phyloP scores from a whole-genome alignment of 257 asterid species.

The Nemophila menziesii region DNA sequence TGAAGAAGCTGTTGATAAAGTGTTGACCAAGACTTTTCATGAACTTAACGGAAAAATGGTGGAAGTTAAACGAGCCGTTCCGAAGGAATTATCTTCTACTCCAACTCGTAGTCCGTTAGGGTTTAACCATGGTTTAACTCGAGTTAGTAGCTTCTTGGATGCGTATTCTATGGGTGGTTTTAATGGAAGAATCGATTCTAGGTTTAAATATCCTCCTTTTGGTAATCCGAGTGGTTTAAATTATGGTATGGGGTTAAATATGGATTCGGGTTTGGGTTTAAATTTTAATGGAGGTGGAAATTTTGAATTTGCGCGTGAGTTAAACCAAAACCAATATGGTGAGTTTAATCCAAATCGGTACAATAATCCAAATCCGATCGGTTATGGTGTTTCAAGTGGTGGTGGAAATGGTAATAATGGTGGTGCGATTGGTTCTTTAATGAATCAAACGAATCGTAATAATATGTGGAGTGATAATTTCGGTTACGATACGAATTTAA shows the following conservation, averaged over 20 bases:
- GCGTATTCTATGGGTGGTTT: conserved; percentile 35
- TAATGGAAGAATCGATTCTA: conserved; percentile 43
- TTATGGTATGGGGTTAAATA: conserved; percentile 32
- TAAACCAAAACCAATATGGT: conserved; percentile 32
- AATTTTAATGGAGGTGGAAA: conserved; percentile 35
- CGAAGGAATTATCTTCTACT: conserved; percentile 64
- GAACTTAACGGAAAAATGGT: conserved; percentile 83
- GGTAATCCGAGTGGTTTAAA: conserved; percentile 32
- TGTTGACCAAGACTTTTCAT: conserved; percentile 39
- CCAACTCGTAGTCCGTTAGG: conserved; percentile 42
- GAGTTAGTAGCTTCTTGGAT: conserved; percentile 35
- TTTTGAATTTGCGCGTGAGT: conserved; percentile 37
- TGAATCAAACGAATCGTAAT: conserved; percentile 28
- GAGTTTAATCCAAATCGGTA: conserved; percentile 37
- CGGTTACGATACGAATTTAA: conserved; percentile 27
- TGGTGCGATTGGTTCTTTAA: conserved; percentile 34
- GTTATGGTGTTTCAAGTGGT: conserved; percentile 40
- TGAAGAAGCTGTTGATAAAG: conserved; percentile 26
- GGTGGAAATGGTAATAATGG: too few species aligned
- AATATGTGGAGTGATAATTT: conserved; percentile 36
- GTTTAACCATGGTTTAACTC: conserved; percentile 35
- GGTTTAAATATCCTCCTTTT: conserved; percentile 52
- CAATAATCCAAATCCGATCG: conserved; percentile 28
- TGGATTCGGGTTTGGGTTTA: conserved; percentile 38
- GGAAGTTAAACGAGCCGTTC: conserved; percentile 77